These are phyloP conservation scores for Daedaleopsis sinensis DNA, from an alignment of 768 basidiomycete genomes.

Conservation along the genomic window DNA sequence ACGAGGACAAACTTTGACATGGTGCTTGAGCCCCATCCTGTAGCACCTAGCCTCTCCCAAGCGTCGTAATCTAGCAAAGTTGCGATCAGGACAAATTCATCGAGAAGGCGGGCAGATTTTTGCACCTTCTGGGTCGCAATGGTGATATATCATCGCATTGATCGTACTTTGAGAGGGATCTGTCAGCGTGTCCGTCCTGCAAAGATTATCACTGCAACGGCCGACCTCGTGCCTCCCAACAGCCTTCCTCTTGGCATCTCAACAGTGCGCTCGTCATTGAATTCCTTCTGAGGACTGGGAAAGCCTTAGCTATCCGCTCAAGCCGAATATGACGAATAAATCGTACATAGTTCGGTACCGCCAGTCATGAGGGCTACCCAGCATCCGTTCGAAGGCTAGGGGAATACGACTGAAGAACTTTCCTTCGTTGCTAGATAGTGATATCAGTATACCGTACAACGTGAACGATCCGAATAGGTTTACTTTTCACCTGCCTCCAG, in stretches of 20 bases:
- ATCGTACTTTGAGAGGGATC: constrained; percentile 35
- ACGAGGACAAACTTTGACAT: constrained; percentile 45
- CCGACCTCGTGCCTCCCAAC: constrained; percentile 28
- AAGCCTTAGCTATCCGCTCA: background rate
- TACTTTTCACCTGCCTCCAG: constrained; percentile 46
- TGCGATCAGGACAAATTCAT: constrained; percentile 42
- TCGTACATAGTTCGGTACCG: constrained; percentile 12
- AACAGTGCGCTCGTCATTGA: constrained; percentile 15
- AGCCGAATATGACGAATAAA: background rate
- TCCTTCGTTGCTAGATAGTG: constrained; percentile 10
- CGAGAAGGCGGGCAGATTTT: background rate
- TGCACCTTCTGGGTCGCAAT: background rate
- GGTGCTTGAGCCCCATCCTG: constrained; percentile 57
- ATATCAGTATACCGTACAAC: background rate
- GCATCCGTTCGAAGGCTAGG: constrained; percentile 35
- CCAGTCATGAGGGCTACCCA: constrained; percentile 49
- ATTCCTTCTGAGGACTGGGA: constrained; percentile 16
- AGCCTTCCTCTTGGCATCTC: constrained; percentile 27
- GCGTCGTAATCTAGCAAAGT: constrained; percentile 65
- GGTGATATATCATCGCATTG: constrained; percentile 50
- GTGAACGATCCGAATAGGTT: constrained; percentile 14
- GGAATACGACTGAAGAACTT: constrained; percentile 20
- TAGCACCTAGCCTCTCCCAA: constrained; percentile 51
- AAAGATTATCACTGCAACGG: background rate
- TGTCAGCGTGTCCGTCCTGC: background rate